Conservation (phyloP, 768 basidiomycete species). For the Ramaria sp. region DNA sequence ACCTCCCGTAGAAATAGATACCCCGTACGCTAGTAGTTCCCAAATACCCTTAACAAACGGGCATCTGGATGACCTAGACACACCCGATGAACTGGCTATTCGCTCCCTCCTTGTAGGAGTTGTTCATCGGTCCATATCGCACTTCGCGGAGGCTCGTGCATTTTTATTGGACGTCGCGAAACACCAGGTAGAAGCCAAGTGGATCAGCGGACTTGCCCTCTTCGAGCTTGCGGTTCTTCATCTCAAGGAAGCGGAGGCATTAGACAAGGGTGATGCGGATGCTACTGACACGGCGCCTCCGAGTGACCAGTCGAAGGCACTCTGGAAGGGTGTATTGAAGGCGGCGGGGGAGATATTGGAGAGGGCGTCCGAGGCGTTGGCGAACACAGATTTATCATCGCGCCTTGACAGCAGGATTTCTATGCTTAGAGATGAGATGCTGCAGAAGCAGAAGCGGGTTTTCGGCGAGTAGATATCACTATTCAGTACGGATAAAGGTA, state of each 20-base stretch:
- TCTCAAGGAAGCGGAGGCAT: constrained; percentile 42
- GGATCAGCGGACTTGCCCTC: constrained; percentile 55
- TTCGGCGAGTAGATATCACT: too few relatives aligned
- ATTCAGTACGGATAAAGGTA: too few relatives aligned
- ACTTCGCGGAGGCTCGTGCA: constrained; percentile 31
- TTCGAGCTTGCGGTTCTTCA: constrained; percentile 68
- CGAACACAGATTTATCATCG: constrained; percentile 48
- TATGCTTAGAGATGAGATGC: constrained; percentile 64
- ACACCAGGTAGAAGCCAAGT: constrained; percentile 32
- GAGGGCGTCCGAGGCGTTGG: constrained; percentile 32
- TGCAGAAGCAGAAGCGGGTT: constrained; percentile 42
- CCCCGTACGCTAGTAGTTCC: constrained; percentile 18
- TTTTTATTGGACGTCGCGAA: constrained; percentile 43
- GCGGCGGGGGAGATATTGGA: constrained; percentile 41
- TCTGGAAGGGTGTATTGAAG: constrained; percentile 41
- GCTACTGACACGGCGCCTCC: background rate
- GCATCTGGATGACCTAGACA: constrained; percentile 38
- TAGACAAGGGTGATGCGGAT: constrained; percentile 3
- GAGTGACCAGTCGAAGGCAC: constrained; percentile 8
- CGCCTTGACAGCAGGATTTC: constrained; percentile 58
- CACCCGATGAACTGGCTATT: constrained; percentile 57
- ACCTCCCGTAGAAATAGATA: constrained; percentile 29
- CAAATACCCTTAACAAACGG: constrained; percentile 6
- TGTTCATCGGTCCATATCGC: constrained; percentile 45
- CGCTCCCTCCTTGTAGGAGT: constrained; percentile 62